phyloP scores from a whole-genome alignment of 176 grass and related monocot species.

The Saccharum officinarum region DNA sequence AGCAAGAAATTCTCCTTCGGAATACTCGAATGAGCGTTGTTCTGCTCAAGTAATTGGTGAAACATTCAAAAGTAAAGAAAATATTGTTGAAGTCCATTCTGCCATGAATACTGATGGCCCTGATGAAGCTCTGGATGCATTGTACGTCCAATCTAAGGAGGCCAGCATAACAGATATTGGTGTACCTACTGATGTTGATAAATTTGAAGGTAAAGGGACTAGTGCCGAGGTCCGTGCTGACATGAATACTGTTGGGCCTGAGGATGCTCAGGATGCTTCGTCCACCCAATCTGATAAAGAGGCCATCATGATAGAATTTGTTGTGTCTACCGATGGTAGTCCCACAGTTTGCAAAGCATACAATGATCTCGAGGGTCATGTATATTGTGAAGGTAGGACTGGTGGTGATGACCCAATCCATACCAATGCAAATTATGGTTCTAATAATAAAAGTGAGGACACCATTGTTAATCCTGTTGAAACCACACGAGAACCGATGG shows the following conservation, averaged over 20 bases:
- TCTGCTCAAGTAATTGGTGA: slow-evolving; percentile 27
- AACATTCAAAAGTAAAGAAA: slow-evolving; percentile 2
- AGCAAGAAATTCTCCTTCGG: slow-evolving; percentile 1
- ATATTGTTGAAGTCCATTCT: not conserved
- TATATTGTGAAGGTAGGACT: slow-evolving; percentile 18
- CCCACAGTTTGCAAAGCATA: slow-evolving; percentile 20
- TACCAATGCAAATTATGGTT: not conserved
- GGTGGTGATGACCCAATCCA: not conserved
- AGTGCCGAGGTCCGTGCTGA: not conserved
- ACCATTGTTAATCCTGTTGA: not conserved
- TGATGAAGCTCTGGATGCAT: slow-evolving; percentile 11
- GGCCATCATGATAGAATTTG: slow-evolving; percentile 7
- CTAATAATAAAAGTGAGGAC: not conserved
- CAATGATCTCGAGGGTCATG: slow-evolving; percentile 16
- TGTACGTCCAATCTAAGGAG: not conserved
- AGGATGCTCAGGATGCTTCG: slow-evolving; percentile 3
- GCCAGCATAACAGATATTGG: not conserved
- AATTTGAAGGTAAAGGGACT: slow-evolving; percentile 2
- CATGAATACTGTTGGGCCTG: slow-evolving; percentile 27
- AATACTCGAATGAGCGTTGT: slow-evolving; percentile 30
- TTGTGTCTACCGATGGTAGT: slow-evolving; percentile 12
- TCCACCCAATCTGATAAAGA: slow-evolving; percentile 9
- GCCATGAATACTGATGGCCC: slow-evolving; percentile 23
- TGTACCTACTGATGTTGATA: slow-evolving; percentile 7
- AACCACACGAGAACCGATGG: not conserved